A percentile compares a stretch with the other conserved stretches of the same genome.
Conservation (phyloP, 2,329 filamentous ascomycete species). For the Hymenoscyphus linearis region DNA sequence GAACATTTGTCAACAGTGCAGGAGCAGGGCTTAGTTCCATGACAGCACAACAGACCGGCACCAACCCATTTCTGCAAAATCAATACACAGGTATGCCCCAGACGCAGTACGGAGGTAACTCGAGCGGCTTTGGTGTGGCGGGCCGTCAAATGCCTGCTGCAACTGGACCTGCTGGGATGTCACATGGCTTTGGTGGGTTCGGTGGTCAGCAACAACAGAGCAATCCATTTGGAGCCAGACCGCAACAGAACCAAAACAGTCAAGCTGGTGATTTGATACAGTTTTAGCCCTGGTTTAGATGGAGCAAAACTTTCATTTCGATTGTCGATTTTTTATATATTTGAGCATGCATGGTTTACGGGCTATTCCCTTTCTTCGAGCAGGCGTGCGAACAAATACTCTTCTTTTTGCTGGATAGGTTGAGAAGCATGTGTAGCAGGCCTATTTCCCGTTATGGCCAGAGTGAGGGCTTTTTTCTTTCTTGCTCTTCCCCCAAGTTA, state of each 20-base stretch:
- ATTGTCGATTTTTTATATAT: conserved; percentile 6
- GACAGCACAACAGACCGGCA: conserved; percentile 55
- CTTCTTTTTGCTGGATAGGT: conserved; percentile 11
- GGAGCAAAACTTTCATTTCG: neutral
- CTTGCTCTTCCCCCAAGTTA: conserved; percentile 12
- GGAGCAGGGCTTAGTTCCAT: conserved; percentile 72
- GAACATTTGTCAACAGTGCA: conserved; percentile 93
- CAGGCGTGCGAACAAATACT: conserved; percentile 20
- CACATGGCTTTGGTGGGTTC: conserved; percentile 41
- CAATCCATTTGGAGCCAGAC: conserved; percentile 55
- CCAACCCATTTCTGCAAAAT: conserved; percentile 81
- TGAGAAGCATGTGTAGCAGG: neutral
- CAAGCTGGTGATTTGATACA: conserved; percentile 30
- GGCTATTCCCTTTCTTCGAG: conserved; percentile 16
- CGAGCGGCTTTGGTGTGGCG: conserved; percentile 21
- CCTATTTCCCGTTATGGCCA: neutral
- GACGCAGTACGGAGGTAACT: conserved; percentile 46
- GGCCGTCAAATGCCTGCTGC: conserved; percentile 46
- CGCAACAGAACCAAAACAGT: conserved; percentile 41
- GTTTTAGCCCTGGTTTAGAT: conserved; percentile 18
- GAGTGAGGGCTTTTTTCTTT: conserved; percentile 12
- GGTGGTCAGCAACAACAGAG: conserved; percentile 33
- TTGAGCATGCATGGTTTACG: conserved; percentile 5
- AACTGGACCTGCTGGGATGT: conserved; percentile 51
- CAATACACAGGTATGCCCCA: conserved; percentile 76